Base-by-base conservation (phyloP, 2,329 filamentous ascomycete genomes). In the Aspergillus sp. region DNA sequence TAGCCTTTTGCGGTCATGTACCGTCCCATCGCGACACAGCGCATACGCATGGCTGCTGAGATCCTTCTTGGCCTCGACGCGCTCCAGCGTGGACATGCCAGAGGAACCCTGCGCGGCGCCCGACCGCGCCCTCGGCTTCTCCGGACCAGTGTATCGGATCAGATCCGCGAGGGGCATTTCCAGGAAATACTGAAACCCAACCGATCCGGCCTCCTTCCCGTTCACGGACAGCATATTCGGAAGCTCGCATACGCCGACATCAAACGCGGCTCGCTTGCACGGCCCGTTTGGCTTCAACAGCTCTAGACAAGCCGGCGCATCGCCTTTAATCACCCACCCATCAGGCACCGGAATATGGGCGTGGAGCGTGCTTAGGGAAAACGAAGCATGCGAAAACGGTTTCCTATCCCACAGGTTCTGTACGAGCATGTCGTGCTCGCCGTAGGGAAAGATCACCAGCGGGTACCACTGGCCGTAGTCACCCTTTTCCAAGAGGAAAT, bases 171-270 rank as follows among this genome's bases (percentile, higher is more conserved):
- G 60, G 1, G 72, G 64, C 4, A 73, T 55, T 49, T 76, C 73
- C 3, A 76, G 60, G 45, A 70, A 76, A 56, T 74, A 62, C 30
- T 71, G 68, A 44, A 73, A 68, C 0, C 73, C 72, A 7, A 74
- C 57, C 1, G 71, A 73, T 0, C 73, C 73, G 0, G 66, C 64
- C 49, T 75, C 73, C 28, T 63, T 62, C 5, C 71, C 73, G 19
- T 70, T 68, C 9, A 65, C 61, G 12, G 64, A 66, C 3, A 74
- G 60, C 73, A 76, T 75, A 47, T 72, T 75, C 0, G 73, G 73
- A 2, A 73, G 61, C 52, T 76, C 73, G 43, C 70, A 72, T 8
- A 72, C 62, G 2, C 69, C 69, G 2, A 72, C 52, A 38, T 73
- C 70, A 46, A 72, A 72, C 2, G 66, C 64, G 3, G 69, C 64